A percentile compares a stretch with the other conserved stretches of the same genome.
These are phyloP conservation scores for Nicotiana paniculata DNA, from an alignment of 257 asterid species.

Conservation along the genomic window DNA sequence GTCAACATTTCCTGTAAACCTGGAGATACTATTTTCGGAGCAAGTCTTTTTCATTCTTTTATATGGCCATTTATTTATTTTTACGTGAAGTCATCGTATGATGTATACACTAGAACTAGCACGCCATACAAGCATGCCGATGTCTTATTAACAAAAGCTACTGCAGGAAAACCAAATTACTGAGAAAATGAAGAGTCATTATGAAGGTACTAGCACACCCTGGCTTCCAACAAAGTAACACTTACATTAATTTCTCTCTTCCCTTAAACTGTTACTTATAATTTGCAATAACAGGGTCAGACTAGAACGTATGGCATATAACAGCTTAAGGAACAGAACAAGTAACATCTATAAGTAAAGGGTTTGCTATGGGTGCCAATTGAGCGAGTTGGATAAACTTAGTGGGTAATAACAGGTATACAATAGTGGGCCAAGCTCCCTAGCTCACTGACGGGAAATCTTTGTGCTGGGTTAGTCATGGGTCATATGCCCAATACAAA, in stretches of 20 bases:
- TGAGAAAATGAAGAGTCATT: background rate
- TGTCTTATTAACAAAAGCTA: background rate
- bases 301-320: background rate
- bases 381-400: background rate
- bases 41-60: background rate
- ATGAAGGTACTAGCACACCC: background rate
- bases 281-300: background rate
- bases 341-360: background rate
- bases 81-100: background rate
- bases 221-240: background rate
- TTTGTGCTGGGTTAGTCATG: too few species aligned
- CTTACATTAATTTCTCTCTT: background rate
- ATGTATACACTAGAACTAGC: background rate
- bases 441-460: too few species aligned
- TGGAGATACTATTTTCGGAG: background rate
- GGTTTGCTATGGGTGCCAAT: background rate
- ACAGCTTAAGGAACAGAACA: background rate
- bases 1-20: background rate
- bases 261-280: background rate
- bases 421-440: background rate
- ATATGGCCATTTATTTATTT: background rate
- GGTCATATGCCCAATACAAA: too few species aligned
- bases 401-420: background rate
- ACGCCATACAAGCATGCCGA: background rate
- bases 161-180: background rate